phyloP scores from a whole-genome alignment of 805 yeast genomes.

The Ogataea siamensis region DNA sequence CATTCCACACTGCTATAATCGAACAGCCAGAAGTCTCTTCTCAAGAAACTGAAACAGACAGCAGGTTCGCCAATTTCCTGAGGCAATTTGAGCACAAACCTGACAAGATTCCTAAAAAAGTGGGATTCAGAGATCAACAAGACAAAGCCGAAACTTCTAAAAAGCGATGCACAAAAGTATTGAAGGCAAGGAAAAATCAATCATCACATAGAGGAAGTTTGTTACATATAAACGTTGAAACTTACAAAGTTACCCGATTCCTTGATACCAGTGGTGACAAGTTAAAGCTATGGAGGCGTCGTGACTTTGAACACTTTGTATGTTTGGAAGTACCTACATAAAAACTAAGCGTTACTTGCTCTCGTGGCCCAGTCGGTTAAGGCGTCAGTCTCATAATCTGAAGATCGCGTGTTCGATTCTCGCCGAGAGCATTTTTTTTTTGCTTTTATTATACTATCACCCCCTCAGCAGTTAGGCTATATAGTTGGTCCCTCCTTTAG shows the following conservation, averaged over 20 bases:
- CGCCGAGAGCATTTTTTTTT: conserved; percentile 36
- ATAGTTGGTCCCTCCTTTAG: no score
- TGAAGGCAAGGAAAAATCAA: conserved; percentile 4
- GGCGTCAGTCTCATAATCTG: conserved; percentile 42
- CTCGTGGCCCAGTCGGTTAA: conserved; percentile 41
- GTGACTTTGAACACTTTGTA: conserved; percentile 13
- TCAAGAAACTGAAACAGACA: background rate
- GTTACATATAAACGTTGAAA: background rate
- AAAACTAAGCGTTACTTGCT: conserved; percentile 20
- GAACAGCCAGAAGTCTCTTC: conserved; percentile 2
- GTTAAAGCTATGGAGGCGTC: conserved; percentile 13
- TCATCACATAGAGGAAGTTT: conserved; percentile 2
- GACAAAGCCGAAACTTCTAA: background rate
- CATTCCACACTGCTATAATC: conserved; percentile 11
- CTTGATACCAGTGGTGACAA: background rate
- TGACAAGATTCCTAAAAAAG: conserved; percentile 12
- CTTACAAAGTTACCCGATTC: conserved; percentile 10
- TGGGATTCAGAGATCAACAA: conserved; percentile 15
- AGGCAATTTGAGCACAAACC: conserved; percentile 4
- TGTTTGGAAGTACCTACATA: background rate
- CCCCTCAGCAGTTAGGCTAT: no score
- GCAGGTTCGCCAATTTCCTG: conserved; percentile 13
- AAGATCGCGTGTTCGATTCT: conserved; percentile 42
- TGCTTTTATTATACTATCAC: background rate
- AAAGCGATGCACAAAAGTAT: background rate